phyloP scores from a whole-genome alignment of 768 basidiomycete genomes.

The Phanerodontia chrysosporium region DNA sequence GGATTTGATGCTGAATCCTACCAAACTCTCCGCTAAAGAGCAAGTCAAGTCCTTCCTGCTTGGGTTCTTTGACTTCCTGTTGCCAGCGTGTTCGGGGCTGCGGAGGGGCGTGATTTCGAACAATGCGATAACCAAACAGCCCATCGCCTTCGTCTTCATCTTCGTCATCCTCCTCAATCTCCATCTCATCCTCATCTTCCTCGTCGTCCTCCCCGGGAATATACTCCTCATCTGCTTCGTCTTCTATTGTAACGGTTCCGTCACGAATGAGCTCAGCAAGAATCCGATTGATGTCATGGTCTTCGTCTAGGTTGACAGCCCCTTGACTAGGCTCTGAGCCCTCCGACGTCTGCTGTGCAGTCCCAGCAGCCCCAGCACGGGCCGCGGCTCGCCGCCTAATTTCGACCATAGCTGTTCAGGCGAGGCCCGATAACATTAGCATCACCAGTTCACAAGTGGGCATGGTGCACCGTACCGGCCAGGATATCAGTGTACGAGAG shows the following conservation, averaged over 20 bases:
- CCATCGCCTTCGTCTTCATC: slow-evolving; percentile 24
- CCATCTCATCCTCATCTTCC: slow-evolving; percentile 11
- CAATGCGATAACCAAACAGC: slow-evolving; percentile 20
- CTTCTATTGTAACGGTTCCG: slow-evolving; percentile 12
- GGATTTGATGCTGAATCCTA: slow-evolving; percentile 47
- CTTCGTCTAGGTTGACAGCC: neutral
- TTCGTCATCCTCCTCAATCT: slow-evolving; percentile 17
- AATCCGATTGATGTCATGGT: slow-evolving; percentile 3
- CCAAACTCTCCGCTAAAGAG: slow-evolving; percentile 82
- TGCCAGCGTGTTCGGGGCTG: slow-evolving; percentile 30
- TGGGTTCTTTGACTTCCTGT: slow-evolving; percentile 49
- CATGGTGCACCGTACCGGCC: neutral
- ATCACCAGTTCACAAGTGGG: too few species aligned
- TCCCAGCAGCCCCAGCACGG: neutral
- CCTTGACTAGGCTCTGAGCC: neutral
- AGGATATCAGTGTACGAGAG: neutral
- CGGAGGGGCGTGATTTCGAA: slow-evolving; percentile 12
- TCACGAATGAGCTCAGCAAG: slow-evolving; percentile 2
- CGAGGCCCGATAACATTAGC: too few species aligned
- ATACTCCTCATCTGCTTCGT: slow-evolving; percentile 33
- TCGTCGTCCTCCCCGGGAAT: slow-evolving; percentile 28
- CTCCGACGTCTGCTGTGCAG: neutral
- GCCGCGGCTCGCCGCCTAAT: neutral
- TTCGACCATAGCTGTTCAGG: neutral
- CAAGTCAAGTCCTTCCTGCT: slow-evolving; percentile 58